These are phyloP conservation scores for Paulownia fortunei DNA, from an alignment of 257 asterid species.

Conservation along the genomic window DNA sequence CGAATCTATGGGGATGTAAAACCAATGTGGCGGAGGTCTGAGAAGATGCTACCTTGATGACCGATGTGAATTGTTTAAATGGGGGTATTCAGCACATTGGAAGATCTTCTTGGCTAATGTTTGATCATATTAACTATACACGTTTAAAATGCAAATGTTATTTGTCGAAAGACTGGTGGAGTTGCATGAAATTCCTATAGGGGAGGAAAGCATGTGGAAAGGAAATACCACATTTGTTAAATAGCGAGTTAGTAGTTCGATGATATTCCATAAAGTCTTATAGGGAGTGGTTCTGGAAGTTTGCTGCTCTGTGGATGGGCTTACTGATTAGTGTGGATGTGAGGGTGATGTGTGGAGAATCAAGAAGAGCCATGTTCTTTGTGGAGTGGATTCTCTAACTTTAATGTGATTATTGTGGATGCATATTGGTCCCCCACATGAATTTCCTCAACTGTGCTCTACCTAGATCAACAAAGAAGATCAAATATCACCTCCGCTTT, in stretches of 20 bases:
- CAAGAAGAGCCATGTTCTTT: neutral
- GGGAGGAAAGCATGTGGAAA: neutral
- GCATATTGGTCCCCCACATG: neutral
- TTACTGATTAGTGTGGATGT: neutral
- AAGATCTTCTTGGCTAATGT: neutral
- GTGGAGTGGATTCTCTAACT: neutral
- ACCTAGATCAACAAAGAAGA: neutral
- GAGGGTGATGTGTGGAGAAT: neutral
- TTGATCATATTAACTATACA: neutral
- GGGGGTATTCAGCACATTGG: neutral
- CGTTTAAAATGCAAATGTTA: neutral
- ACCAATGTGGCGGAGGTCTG: neutral
- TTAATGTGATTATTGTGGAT: neutral
- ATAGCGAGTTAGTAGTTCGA: neutral
- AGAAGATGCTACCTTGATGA: neutral
- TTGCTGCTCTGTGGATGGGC: neutral
- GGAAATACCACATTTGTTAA: neutral
- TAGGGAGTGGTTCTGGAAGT: neutral
- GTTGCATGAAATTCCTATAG: neutral
- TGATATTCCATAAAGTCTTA: neutral
- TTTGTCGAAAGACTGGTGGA: neutral
- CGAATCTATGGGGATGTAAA: neutral
- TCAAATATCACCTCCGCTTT: neutral
- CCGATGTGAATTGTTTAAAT: neutral
- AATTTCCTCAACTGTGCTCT: neutral